Evolutionary conservation across 2,329 filamentous ascomycete genomes (phyloP).

Genomic region (Pestalotiopsis sp.): DNA sequence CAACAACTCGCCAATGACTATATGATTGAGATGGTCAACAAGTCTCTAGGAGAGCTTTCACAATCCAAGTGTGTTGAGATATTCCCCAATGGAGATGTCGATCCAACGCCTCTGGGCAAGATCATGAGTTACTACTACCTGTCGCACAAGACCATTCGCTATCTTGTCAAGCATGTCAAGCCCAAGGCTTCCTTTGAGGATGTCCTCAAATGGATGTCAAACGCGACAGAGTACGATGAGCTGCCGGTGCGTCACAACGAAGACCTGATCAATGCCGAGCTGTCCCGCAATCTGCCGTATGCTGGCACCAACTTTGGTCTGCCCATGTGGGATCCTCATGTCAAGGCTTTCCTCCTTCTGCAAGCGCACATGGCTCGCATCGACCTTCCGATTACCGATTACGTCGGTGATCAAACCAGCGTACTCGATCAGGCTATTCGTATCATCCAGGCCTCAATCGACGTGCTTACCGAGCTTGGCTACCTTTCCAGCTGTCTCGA

Average conservation of each 20-base stretch:
- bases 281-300: slow-evolving; percentile 78
- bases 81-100: slow-evolving; percentile 85
- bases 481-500: slow-evolving; percentile 74
- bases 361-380: slow-evolving; percentile 96
- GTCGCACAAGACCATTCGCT: slow-evolving; percentile 90
- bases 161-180: slow-evolving; percentile 77
- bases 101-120: slow-evolving; percentile 89
- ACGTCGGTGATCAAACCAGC: slow-evolving; percentile 88
- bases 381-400: slow-evolving; percentile 91
- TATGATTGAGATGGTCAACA: slow-evolving; percentile 91
- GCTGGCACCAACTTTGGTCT: slow-evolving; percentile 64
- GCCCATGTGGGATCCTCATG: slow-evolving; percentile 98
- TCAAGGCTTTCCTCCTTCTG: slow-evolving; percentile 91
- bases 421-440: slow-evolving; percentile 96
- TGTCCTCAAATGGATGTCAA: slow-evolving; percentile 88
- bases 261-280: slow-evolving; percentile 91
- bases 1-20: slow-evolving; percentile 90
- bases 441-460: slow-evolving; percentile 93
- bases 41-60: slow-evolving; percentile 79
- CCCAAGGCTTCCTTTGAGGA: slow-evolving; percentile 77
- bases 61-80: slow-evolving; percentile 83
- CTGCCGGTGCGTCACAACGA: slow-evolving; percentile 97
- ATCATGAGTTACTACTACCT: slow-evolving; percentile 99
- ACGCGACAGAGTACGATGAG: slow-evolving; percentile 95
- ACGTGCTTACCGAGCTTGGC: slow-evolving; percentile 89